These are phyloP conservation scores for Xylaria palmicola DNA, from an alignment of 495 filamentous ascomycete genomes.

Conservation along the genomic window DNA sequence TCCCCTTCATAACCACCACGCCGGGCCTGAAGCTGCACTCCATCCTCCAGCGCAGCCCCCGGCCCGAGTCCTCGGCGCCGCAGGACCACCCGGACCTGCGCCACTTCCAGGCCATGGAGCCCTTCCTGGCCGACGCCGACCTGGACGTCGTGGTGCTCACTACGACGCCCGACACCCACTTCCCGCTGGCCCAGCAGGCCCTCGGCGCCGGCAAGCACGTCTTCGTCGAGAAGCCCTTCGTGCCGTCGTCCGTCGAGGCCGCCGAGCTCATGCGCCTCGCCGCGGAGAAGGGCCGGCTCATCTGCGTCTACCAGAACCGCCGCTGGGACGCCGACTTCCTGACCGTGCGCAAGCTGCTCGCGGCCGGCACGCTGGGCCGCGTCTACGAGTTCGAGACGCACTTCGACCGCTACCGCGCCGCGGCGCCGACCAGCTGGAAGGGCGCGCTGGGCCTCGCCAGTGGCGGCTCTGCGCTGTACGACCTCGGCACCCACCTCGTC, in stretches of 20 bases:
- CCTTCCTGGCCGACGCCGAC: constrained; percentile 62
- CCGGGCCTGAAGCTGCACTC: constrained; percentile 68
- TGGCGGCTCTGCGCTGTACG: constrained; percentile 73
- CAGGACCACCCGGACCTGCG: constrained; percentile 67
- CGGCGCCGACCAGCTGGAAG: constrained; percentile 65
- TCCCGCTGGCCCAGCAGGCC: constrained; percentile 59
- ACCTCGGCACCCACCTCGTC: constrained; percentile 80
- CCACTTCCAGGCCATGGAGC: constrained; percentile 59
- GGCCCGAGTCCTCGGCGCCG: constrained; percentile 49
- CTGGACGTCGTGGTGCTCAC: constrained; percentile 75
- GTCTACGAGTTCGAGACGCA: constrained; percentile 81
- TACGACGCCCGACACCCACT: constrained; percentile 77
- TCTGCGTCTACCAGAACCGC: constrained; percentile 89
- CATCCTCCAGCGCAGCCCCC: constrained; percentile 67
- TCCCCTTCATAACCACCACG: constrained; percentile 72
- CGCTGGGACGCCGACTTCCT: constrained; percentile 85
- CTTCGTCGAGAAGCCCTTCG: constrained; percentile 88
- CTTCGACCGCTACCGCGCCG: constrained; percentile 75
- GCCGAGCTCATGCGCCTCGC: constrained; percentile 66
- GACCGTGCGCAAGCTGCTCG: constrained; percentile 64
- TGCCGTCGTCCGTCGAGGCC: constrained; percentile 69
- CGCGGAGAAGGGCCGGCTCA: constrained; percentile 54
- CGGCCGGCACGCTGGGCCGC: constrained; percentile 57
- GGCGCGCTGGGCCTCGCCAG: constrained; percentile 54
- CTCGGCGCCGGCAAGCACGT: constrained; percentile 79